Evolutionary conservation across 2,329 filamentous ascomycete genomes (phyloP).

Genomic region (Cladosporium austrohemisphaericum): DNA sequence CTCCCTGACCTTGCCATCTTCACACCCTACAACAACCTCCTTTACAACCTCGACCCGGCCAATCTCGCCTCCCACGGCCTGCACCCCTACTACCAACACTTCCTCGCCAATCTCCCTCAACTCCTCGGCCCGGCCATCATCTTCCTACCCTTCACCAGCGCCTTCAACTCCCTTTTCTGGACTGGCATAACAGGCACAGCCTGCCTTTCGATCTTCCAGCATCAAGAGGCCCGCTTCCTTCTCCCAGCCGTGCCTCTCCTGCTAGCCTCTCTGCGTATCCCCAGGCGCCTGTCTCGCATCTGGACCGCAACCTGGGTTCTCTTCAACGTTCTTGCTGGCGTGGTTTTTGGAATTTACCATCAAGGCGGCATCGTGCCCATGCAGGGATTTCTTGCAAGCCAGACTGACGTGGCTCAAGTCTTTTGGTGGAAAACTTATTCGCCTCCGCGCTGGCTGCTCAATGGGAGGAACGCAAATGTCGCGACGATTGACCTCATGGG

Average conservation of each 20-base stretch:
- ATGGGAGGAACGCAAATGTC: conserved; percentile 70
- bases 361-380: conserved; percentile 74
- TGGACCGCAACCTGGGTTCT: conserved; percentile 62
- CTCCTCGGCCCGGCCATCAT: conserved; percentile 51
- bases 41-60: conserved; percentile 46
- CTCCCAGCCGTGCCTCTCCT: conserved; percentile 73
- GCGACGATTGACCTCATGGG: conserved; percentile 71
- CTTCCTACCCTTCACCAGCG: conserved; percentile 46
- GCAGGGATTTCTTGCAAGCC: conserved; percentile 69
- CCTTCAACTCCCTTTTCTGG: conserved; percentile 60
- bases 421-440: conserved; percentile 87
- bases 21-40: conserved; percentile 52
- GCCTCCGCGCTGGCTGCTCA: conserved; percentile 74
- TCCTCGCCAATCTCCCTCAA: conserved; percentile 50
- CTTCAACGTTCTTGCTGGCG: conserved; percentile 65
- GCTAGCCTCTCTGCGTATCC: conserved; percentile 67
- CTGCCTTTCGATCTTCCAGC: conserved; percentile 69
- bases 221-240: conserved; percentile 77
- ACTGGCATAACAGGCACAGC: conserved; percentile 70
- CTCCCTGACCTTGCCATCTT: conserved; percentile 54
- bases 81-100: conserved; percentile 52
- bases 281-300: conserved; percentile 48
- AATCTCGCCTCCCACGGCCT: conserved; percentile 53
- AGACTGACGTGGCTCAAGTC: conserved; percentile 62
- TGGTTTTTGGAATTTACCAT: conserved; percentile 77